Evolutionary conservation across 805 yeast species (phyloP).

Genomic region (Sugiyamaella floridensis): DNA sequence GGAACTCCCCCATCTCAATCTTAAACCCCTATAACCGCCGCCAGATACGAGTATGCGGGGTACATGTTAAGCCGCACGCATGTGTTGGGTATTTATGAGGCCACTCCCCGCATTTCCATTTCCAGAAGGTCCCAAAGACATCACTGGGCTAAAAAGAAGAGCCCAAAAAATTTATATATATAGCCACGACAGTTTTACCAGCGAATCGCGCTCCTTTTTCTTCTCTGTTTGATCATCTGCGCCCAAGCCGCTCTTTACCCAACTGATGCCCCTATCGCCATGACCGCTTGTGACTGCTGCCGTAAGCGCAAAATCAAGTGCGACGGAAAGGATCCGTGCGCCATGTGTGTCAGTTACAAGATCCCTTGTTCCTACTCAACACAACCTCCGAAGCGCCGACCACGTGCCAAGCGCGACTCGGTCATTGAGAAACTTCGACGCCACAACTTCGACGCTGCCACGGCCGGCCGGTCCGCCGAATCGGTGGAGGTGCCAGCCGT

Average conservation of each 20-base stretch:
- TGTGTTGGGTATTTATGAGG: not conserved
- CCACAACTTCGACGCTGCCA: not conserved
- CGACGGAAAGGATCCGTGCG: slow-evolving; percentile 11
- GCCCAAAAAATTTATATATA: no score
- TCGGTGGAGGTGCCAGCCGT: not conserved
- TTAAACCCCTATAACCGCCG: no score
- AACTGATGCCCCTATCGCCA: not conserved
- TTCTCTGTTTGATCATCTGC: no score
- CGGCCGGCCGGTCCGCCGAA: not conserved
- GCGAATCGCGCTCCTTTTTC: no score
- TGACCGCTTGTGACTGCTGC: slow-evolving; percentile 14
- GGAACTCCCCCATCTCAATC: no score
- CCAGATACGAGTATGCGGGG: not conserved
- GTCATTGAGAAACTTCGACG: slow-evolving; percentile 11
- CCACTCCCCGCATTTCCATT: not conserved
- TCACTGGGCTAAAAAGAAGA: no score
- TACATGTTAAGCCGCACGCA: not conserved
- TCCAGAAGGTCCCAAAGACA: no score
- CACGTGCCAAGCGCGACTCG: slow-evolving; percentile 10
- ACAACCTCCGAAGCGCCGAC: slow-evolving; percentile 10
- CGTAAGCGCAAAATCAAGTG: slow-evolving; percentile 13
- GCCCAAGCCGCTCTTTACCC: no score
- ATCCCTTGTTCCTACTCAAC: slow-evolving; percentile 10
- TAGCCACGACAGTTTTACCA: no score
- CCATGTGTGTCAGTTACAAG: slow-evolving; percentile 4